Base-by-base conservation (phyloP, 306 rosid genomes). In the Vigna hirtella region DNA sequence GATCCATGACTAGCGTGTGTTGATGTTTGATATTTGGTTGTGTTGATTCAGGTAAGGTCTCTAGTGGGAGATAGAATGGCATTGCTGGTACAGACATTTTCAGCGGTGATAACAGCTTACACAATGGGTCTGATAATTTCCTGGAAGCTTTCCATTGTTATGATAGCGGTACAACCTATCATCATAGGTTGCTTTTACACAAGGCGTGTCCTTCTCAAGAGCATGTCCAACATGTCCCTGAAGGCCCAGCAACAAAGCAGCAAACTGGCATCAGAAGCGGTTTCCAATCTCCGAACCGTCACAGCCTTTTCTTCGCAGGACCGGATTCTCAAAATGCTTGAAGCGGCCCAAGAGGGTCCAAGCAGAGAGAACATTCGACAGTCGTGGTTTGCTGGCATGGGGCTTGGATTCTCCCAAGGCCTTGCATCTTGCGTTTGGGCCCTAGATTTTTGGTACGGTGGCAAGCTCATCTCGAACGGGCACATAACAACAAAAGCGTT, bases 51-150 rank as follows among this genome's bases (percentile, higher is more conserved):
- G 90, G 90, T 89, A 68, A 78, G 89, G 64, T 89, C 91, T n/a
- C 28, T 89, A 68, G 91, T 87, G 77, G 91, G 89, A 20, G 93
- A 89, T 10, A 82, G 91, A 77, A 64, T 76, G 76, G 65, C 81
- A 12, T 55, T 89, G 66, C 66, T 87, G 2, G 70, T 87, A 51
- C 93, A 87, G 83, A 79, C 87, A 9, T 56, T 77, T 8, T 76
- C 88, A 10, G 85, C 86, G 16, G 85, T 85, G 0, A 18, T 15
- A n/a, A 64, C 85, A 81, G 86, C 93, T 0, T 89, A 85, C 80
- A 83, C 88, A 30, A 40, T 85, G 81, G 86, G 88, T 4, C 20
- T 89, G 4, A 50, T 87, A 59, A 85, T 87, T 42, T 77, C 89
- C 5, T 89, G 89, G 91, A 84, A 83, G 76, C 83, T 87, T 1